Percentiles rank a stretch among this genome's conserved stretches.
These are phyloP conservation scores for Dunaliella sp. DNA, from an alignment of 139 green algal genomes.

Conservation along the genomic window DNA sequence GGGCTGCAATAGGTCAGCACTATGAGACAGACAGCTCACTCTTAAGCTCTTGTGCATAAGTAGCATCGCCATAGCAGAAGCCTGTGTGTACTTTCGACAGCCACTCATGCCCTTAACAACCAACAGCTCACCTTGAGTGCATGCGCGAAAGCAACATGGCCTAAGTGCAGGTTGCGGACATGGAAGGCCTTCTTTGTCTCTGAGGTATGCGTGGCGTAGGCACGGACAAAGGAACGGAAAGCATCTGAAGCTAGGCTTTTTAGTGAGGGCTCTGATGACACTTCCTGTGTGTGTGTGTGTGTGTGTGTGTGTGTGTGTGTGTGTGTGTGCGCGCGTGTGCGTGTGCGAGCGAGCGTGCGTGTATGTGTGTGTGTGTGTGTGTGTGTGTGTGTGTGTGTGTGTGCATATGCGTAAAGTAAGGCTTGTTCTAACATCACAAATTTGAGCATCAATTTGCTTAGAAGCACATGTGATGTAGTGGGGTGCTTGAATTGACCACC, in stretches of 20 bases:
- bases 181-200: constrained; percentile 58
- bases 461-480: too few species aligned
- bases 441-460: too few species aligned
- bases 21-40: too few species aligned
- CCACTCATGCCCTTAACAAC: too few species aligned
- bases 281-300: constrained; percentile 40
- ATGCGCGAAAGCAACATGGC: constrained; percentile 89
- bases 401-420: too few species aligned
- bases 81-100: too few species aligned
- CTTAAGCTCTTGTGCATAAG: too few species aligned
- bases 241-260: constrained; percentile 60
- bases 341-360: not conserved
- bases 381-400: not conserved
- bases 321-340: not conserved
- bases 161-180: constrained; percentile 86
- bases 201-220: constrained; percentile 78
- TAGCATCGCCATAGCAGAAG: too few species aligned
- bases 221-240: constrained; percentile 82
- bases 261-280: constrained; percentile 44
- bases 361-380: not conserved
- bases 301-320: not conserved
- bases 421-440: too few species aligned
- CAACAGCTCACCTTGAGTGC: constrained; percentile 62
- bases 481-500: too few species aligned
- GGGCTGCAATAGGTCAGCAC: too few species aligned